Percentiles rank a stretch among this genome's conserved stretches.
These are phyloP conservation scores for Hymenoscyphus occultus DNA, from an alignment of 2,329 filamentous ascomycete species.

Conservation along the genomic window DNA sequence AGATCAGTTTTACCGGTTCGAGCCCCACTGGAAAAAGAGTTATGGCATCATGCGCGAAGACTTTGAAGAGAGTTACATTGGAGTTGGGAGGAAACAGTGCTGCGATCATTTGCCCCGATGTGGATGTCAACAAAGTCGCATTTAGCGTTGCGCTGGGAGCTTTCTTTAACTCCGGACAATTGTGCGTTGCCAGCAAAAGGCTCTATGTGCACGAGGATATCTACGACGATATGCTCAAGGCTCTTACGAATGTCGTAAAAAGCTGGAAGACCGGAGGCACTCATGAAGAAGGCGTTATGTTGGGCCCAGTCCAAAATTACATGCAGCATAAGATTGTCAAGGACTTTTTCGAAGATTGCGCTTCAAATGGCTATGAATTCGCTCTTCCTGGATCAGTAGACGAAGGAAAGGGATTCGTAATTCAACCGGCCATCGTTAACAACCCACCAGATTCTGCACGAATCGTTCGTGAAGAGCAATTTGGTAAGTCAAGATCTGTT, in stretches of 20 bases:
- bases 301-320: slow-evolving; percentile 60
- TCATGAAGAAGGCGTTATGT: slow-evolving; percentile 39
- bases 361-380: slow-evolving; percentile 51
- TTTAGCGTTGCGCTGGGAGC: slow-evolving; percentile 45
- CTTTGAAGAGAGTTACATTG: slow-evolving; percentile 43
- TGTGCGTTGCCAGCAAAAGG: slow-evolving; percentile 56
- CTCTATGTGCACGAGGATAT: slow-evolving; percentile 60
- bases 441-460: slow-evolving; percentile 54
- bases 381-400: slow-evolving; percentile 44
- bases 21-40: slow-evolving; percentile 49
- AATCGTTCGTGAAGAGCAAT: slow-evolving; percentile 58
- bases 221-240: slow-evolving; percentile 53
- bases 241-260: slow-evolving; percentile 45
- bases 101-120: slow-evolving; percentile 51
- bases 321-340: slow-evolving; percentile 63
- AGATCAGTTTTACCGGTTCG: slow-evolving; percentile 59
- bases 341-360: slow-evolving; percentile 53
- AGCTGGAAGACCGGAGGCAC: slow-evolving; percentile 42
- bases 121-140: slow-evolving; percentile 47
- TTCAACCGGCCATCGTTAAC: slow-evolving; percentile 57
- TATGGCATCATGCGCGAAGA: slow-evolving; percentile 48
- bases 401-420: slow-evolving; percentile 50
- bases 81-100: slow-evolving; percentile 52
- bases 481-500: slow-evolving; percentile 42
- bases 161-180: slow-evolving; percentile 53